phyloP scores from a whole-genome alignment of 495 filamentous ascomycete species.

The Trichocladium uniseriatum region DNA sequence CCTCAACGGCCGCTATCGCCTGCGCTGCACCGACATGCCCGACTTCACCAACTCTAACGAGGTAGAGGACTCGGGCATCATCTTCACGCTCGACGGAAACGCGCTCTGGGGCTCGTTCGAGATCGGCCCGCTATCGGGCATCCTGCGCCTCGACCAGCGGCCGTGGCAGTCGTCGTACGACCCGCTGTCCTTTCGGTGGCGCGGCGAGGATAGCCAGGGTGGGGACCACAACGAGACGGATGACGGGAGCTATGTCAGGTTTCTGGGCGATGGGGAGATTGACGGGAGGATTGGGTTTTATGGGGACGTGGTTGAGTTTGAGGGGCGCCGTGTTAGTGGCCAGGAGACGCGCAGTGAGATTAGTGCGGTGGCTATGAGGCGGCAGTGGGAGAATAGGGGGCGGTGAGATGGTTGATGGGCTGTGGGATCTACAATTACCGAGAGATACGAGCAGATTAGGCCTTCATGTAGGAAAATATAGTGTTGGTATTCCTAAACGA shows the following conservation, averaged over 20 bases:
- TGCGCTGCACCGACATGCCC: constrained; percentile 18
- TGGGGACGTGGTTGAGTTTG: constrained; percentile 14
- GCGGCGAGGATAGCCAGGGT: constrained; percentile 19
- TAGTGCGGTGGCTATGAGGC: constrained; percentile 17
- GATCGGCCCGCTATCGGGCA: constrained; percentile 22
- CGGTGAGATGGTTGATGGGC: background rate
- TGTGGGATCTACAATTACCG: background rate
- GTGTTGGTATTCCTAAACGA: too few species aligned
- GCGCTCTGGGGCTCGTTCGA: constrained; percentile 29
- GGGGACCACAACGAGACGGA: constrained; percentile 11
- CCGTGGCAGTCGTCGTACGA: constrained; percentile 22
- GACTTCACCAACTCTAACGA: too few species aligned
- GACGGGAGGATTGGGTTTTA: constrained; percentile 19
- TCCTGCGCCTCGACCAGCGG: constrained; percentile 21
- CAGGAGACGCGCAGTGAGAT: constrained; percentile 28
- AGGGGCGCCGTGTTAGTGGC: constrained; percentile 9
- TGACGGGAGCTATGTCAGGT: constrained; percentile 19
- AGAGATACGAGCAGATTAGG: too few species aligned
- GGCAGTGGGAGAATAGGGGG: constrained; percentile 16
- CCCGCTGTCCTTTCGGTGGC: constrained; percentile 21
- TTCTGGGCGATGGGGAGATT: constrained; percentile 25
- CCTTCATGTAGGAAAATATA: too few species aligned
- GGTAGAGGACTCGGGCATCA: constrained; percentile 14
- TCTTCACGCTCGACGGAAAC: constrained; percentile 27
- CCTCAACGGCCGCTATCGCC: constrained; percentile 38